These are phyloP conservation scores for Didymella pomorum DNA, from an alignment of 2,329 filamentous ascomycete species.

Conservation along the genomic window DNA sequence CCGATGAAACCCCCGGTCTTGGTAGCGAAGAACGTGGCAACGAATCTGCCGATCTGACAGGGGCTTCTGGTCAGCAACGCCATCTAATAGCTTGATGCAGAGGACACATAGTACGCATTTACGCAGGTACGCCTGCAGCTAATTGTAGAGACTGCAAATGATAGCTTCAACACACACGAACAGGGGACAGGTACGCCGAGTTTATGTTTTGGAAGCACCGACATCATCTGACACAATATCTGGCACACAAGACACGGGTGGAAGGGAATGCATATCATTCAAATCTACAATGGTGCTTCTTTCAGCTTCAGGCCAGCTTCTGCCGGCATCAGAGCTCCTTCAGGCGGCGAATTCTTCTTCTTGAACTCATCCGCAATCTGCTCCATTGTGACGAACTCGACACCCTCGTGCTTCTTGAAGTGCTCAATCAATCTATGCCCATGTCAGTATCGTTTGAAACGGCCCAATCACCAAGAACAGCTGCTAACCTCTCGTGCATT, in stretches of 20 bases:
- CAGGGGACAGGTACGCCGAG: background rate
- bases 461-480: background rate
- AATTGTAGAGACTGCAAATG: background rate
- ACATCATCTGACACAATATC: background rate
- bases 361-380: conserved; percentile 78
- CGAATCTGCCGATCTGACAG: conserved; percentile 9
- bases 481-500: conserved; percentile 71
- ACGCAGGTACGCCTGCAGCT: background rate
- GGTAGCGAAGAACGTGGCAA: conserved; percentile 12
- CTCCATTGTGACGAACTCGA: conserved; percentile 74
- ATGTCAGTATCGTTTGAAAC: background rate
- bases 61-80: conserved; percentile 4
- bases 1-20: conserved; percentile 8
- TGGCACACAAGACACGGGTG: background rate
- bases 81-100: background rate
- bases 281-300: conserved; percentile 16
- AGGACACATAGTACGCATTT: background rate
- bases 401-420: conserved; percentile 68
- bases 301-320: conserved; percentile 62
- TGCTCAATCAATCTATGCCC: conserved; percentile 66
- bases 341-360: conserved; percentile 64
- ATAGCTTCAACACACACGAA: background rate
- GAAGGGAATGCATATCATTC: background rate
- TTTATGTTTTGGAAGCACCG: background rate
- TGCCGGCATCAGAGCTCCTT: conserved; percentile 68